phyloP scores from a whole-genome alignment of 129 eudicot genomes.

The Mikania micrantha region DNA sequence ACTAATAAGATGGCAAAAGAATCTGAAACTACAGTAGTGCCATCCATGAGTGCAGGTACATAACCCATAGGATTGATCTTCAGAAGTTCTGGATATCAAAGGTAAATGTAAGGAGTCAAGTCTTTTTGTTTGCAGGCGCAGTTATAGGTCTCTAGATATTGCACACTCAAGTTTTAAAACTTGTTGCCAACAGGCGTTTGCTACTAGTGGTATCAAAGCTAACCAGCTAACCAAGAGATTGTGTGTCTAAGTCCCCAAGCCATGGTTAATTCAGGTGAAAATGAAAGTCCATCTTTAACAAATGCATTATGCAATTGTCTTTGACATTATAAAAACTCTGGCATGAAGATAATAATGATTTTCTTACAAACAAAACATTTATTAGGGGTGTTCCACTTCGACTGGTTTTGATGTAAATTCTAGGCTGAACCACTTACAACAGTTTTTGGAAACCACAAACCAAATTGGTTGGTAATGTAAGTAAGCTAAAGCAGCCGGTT shows the following conservation, averaged over 20 bases:
- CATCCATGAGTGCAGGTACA: slow-evolving; percentile 80
- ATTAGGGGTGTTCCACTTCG: background rate
- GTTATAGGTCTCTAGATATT: background rate
- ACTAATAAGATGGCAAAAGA: slow-evolving; percentile 82
- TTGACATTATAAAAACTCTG: background rate
- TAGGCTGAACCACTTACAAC: background rate
- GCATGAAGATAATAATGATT: background rate
- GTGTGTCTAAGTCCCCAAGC: background rate
- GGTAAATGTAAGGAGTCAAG: background rate
- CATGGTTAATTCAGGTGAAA: background rate
- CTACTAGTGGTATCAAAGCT: background rate
- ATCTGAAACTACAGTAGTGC: slow-evolving; percentile 51
- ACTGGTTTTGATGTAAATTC: background rate
- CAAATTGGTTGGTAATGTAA: too few relatives aligned
- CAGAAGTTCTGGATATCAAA: slow-evolving; percentile 43
- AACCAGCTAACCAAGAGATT: background rate
- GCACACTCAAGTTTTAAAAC: background rate
- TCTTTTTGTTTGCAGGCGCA: background rate
- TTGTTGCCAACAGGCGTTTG: background rate
- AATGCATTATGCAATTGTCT: background rate
- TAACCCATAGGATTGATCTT: slow-evolving; percentile 82
- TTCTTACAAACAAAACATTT: background rate
- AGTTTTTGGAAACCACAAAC: too few relatives aligned
- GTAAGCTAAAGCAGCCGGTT: too few relatives aligned
- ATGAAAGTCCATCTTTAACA: background rate